Conservation (phyloP, 1,284 basidiomycete species). For the Cryptococcus hybrid region DNA sequence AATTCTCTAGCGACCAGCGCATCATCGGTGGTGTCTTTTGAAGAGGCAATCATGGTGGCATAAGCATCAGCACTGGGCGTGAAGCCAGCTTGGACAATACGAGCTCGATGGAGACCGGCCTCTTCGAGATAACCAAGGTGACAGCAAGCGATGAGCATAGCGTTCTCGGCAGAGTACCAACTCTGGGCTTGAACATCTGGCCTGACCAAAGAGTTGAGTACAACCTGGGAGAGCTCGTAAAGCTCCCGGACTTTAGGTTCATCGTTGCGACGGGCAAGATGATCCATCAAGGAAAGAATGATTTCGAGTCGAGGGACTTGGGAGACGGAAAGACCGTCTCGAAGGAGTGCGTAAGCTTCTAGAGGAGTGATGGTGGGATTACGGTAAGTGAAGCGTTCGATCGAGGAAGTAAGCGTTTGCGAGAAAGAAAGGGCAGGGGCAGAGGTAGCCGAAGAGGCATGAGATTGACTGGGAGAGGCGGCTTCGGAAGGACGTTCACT, state of each 20-base stretch:
- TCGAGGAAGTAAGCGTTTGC: constrained; percentile 7
- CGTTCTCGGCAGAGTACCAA: constrained; percentile 80
- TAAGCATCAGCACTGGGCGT: constrained; percentile 84
- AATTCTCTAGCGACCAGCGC: constrained; percentile 78
- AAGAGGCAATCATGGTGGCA: constrained; percentile 78
- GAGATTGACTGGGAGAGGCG: constrained; percentile 12
- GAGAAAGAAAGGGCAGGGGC: constrained; percentile 12
- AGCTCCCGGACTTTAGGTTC: constrained; percentile 63
- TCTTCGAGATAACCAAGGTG: constrained; percentile 74
- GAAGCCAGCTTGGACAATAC: constrained; percentile 73
- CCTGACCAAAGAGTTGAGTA: constrained; percentile 52
- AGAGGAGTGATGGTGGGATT: constrained; percentile 17
- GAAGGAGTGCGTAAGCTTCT: constrained; percentile 22
- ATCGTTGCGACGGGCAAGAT: constrained; percentile 63
- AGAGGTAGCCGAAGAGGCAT: background rate
- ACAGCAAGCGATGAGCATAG: constrained; percentile 81
- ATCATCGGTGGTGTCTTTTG: constrained; percentile 92
- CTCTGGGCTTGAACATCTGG: constrained; percentile 50
- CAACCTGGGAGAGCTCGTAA: constrained; percentile 68
- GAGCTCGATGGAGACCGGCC: constrained; percentile 74
- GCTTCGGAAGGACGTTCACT: constrained; percentile 11
- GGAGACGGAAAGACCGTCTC: constrained; percentile 17
- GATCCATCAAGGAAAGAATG: constrained; percentile 65
- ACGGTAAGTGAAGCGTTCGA: constrained; percentile 22
- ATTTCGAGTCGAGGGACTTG: constrained; percentile 37